Conservation (phyloP, 2,329 filamentous ascomycete species). For the Fusarium redolens region DNA sequence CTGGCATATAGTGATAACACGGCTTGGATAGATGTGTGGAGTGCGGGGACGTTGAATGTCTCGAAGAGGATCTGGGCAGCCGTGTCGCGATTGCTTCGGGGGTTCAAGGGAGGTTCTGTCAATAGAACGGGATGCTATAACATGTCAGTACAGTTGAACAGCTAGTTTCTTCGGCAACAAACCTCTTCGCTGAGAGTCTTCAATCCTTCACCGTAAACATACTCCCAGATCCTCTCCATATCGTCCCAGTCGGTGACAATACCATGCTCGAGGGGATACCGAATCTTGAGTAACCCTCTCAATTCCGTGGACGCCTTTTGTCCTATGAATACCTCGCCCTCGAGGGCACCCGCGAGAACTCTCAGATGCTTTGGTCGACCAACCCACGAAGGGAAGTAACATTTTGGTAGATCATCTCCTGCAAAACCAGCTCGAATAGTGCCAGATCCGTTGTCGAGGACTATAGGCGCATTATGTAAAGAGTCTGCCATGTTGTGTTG, state of each 20-base stretch:
- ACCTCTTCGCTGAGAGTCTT: constrained; percentile 98
- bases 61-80: constrained; percentile 98
- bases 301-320: constrained; percentile 88
- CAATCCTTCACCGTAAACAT: constrained; percentile 94
- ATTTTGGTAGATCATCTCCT: constrained; percentile 94
- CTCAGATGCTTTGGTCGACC: constrained; percentile 94
- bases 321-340: constrained; percentile 97
- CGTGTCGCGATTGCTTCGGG: constrained; percentile 92
- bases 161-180: constrained; percentile 12
- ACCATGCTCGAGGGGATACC: constrained; percentile 94
- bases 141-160: constrained; percentile 28
- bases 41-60: constrained; percentile 96
- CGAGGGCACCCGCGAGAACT: constrained; percentile 93
- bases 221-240: constrained; percentile 99
- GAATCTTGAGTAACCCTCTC: constrained; percentile 92
- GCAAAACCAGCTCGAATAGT: constrained; percentile 98
- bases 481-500: constrained; percentile 63
- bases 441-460: constrained; percentile 98
- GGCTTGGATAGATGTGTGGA: constrained; percentile 97
- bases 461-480: constrained; percentile 97
- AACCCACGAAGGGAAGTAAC: constrained; percentile 97
- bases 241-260: constrained; percentile 99
- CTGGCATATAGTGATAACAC: constrained; percentile 96
- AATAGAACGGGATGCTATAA: constrained; percentile 86
- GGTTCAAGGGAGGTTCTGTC: constrained; percentile 95